These are phyloP conservation scores for Thymus mandschuricus DNA, from an alignment of 257 asterid species.

Conservation along the genomic window DNA sequence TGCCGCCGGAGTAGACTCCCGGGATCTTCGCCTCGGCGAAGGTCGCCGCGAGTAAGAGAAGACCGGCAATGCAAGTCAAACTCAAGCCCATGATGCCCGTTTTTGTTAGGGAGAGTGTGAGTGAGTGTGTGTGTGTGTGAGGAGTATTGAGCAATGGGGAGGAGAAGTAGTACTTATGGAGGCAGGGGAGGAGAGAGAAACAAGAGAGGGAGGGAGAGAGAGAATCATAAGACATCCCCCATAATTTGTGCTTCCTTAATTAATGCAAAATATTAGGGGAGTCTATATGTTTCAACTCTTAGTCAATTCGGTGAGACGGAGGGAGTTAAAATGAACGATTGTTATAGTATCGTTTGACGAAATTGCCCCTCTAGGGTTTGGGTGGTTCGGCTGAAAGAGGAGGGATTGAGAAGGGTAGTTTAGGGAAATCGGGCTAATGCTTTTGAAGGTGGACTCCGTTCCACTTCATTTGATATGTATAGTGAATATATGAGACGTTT, in stretches of 20 bases:
- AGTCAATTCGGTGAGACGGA: too few species aligned
- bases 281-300: conserved; percentile 4
- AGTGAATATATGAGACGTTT: too few species aligned
- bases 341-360: conserved; percentile 15
- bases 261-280: conserved; percentile 49
- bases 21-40: conserved; percentile 54
- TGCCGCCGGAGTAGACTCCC: conserved; percentile 65
- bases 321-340: too few species aligned
- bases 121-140: too few species aligned
- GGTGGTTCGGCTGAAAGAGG: neutral
- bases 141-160: conserved; percentile 8
- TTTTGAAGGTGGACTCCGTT: neutral
- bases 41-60: conserved; percentile 25
- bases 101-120: neutral
- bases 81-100: conserved; percentile 21
- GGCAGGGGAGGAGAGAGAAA: conserved; percentile 40
- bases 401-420: conserved; percentile 18
- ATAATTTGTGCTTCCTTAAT: conserved; percentile 44
- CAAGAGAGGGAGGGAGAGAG: conserved; percentile 37
- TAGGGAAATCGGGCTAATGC: neutral
- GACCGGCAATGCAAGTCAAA: conserved; percentile 32
- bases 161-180: conserved; percentile 52
- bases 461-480: too few species aligned
- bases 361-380: conserved; percentile 12
- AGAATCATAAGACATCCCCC: conserved; percentile 20